Percentiles rank a stretch among this genome's conserved stretches.
phyloP scores from a whole-genome alignment of 2,329 filamentous ascomycete species.

The Phialophora verrucosa region DNA sequence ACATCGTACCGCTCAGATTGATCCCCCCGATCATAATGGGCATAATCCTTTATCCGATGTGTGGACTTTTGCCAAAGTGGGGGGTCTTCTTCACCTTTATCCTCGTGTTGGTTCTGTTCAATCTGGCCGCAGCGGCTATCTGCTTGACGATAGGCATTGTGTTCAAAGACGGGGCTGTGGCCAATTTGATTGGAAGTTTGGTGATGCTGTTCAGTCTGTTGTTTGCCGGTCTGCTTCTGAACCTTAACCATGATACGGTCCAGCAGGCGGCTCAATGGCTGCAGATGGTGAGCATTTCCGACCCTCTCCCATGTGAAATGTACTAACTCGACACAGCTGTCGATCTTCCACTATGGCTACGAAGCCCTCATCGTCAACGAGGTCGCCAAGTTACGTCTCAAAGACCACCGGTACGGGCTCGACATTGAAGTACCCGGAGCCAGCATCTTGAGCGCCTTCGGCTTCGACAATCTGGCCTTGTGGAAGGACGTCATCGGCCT shows the following conservation, averaged over 20 bases:
- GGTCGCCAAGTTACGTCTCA: conserved; percentile 83
- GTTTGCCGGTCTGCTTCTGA: conserved; percentile 91
- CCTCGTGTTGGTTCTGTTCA: conserved; percentile 91
- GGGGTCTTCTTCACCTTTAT: conserved; percentile 90
- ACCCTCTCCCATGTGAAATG: conserved; percentile 10
- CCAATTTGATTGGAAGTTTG: conserved; percentile 89
- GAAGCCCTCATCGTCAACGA: conserved; percentile 97
- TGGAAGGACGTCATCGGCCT: conserved; percentile 85
- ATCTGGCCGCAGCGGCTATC: conserved; percentile 89
- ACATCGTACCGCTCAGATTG: conserved; percentile 91
- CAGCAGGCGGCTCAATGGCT: conserved; percentile 85
- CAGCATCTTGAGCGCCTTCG: conserved; percentile 91
- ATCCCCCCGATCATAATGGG: conserved; percentile 95
- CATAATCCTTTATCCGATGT: conserved; percentile 97
- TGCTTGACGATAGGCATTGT: conserved; percentile 96
- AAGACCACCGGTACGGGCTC: conserved; percentile 93
- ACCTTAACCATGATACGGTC: conserved; percentile 74
- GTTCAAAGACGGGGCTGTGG: conserved; percentile 87
- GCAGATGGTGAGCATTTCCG: conserved; percentile 64
- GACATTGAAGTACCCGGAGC: conserved; percentile 96
- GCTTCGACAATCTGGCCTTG: conserved; percentile 84
- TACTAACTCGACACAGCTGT: conserved; percentile 62
- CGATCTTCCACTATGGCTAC: conserved; percentile 98
- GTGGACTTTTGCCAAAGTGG: conserved; percentile 81
- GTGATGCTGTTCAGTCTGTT: conserved; percentile 97